phyloP scores from a whole-genome alignment of 2,329 filamentous ascomycete genomes.

The Neonectria hederae region DNA sequence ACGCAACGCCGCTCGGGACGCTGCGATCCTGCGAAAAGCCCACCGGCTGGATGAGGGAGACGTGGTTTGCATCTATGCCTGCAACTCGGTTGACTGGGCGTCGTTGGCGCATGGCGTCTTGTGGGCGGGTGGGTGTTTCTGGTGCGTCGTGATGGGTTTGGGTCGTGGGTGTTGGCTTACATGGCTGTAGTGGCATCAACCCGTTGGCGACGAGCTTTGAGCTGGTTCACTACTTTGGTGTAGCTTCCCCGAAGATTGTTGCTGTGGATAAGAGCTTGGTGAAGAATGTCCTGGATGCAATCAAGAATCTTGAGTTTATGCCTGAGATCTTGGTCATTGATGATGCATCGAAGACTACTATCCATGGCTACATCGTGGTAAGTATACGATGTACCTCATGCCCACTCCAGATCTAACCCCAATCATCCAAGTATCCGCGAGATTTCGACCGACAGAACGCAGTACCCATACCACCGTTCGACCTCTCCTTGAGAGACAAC shows the following conservation, averaged over 20 bases:
- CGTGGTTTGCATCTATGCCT: constrained; percentile 35
- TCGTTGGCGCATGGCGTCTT: constrained; percentile 32
- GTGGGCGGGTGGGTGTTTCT: constrained; percentile 38
- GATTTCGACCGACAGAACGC: constrained; percentile 7
- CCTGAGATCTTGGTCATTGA: constrained; percentile 11
- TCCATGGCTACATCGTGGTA: neutral
- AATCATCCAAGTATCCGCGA: constrained; percentile 5
- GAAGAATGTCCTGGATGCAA: constrained; percentile 12
- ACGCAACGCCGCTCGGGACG: constrained; percentile 28
- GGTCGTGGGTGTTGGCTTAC: neutral
- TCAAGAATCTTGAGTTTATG: neutral
- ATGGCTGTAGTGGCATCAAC: constrained; percentile 32
- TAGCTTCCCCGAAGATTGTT: constrained; percentile 32
- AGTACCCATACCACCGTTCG: constrained; percentile 7
- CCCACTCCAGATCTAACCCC: neutral
- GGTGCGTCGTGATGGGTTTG: constrained; percentile 15
- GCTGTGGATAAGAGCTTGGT: constrained; percentile 27
- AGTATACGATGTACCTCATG: neutral
- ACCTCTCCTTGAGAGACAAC: constrained; percentile 28
- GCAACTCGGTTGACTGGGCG: constrained; percentile 36
- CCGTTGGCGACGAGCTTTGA: constrained; percentile 37
- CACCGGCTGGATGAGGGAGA: constrained; percentile 25
- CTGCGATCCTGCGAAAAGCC: constrained; percentile 18
- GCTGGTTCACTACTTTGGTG: constrained; percentile 34
- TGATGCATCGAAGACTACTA: neutral